Percentiles rank a stretch among this genome's conserved stretches.
These are phyloP conservation scores for Silene conica DNA, from an alignment of 148 eudicot species.

Conservation along the genomic window DNA sequence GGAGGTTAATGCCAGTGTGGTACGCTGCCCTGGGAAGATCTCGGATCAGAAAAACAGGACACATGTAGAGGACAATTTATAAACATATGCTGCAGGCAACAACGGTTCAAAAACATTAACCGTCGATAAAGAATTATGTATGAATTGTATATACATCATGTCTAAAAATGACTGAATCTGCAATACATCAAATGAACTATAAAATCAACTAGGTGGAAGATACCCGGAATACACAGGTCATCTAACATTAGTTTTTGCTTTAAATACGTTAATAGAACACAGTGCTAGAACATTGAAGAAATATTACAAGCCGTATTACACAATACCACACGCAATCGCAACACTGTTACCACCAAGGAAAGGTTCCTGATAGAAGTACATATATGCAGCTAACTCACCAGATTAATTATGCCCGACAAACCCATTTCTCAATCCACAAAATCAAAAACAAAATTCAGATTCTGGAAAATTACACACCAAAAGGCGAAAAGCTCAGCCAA, in stretches of 20 bases:
- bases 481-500: conserved; percentile 44
- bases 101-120: background rate
- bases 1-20: no score
- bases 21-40: no score
- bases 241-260: no score
- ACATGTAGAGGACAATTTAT: no score
- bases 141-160: background rate
- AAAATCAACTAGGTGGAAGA: background rate
- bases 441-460: conserved; percentile 5
- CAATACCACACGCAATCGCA: background rate
- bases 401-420: background rate
- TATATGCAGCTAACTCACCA: conserved; percentile 8
- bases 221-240: no score
- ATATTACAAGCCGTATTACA: background rate
- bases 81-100: no score
- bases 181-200: background rate
- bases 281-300: background rate
- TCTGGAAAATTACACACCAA: background rate
- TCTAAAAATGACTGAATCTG: background rate
- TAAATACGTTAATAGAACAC: background rate
- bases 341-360: background rate
- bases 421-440: conserved; percentile 8
- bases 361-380: background rate
- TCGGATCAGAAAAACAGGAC: no score
- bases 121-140: background rate